Evolutionary conservation across 2,329 filamentous ascomycete genomes (phyloP), one percentile per base, ranked within the genome.

Genomic region (Pyrenochaeta sp.): DNA sequence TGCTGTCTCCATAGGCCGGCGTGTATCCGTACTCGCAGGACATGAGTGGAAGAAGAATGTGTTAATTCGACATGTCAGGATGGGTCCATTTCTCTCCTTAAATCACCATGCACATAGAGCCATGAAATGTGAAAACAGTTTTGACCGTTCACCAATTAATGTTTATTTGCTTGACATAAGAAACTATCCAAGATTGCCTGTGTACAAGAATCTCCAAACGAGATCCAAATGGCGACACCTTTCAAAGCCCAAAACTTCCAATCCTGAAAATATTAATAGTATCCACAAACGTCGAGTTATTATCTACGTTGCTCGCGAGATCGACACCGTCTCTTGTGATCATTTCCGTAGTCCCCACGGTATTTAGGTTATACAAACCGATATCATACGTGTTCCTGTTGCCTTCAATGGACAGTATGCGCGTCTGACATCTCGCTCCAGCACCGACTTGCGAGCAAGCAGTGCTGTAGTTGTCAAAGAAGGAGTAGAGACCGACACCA

Each of bases 401-500:
- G 1, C 77, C 78, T 45, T 82, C 80, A 12, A 84, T 64, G 35
- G 75, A 77, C 50, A 83, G 71, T 12, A 84, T 83, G n/a, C 76
- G 63, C 32, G 70, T 75, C 69, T 85, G 83, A 51, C 83, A 85
- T 1, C 71, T 56, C 7, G 77, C 74, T 1, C 74, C 56, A 2
- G 60, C 58, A 1, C 52, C 58, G 0, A 61, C 46, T 4, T 51
- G 57, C 1, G 64, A 67, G 45, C 71, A 74, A 1, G 43, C 60
- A 0, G 77, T 80, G 54, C 68, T 80, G 74, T 89, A 89, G 72
- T 88, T 85, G 69, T 83, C 80, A 69, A 89, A 90, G 79, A 89
- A 90, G 2, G 82, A 85, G 74, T 91, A 91, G 12, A 90, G 65
- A 0, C 88, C 89, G 0, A 83, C 84, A 7, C 87, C 87, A 62